These are phyloP conservation scores for Mortierella sp. DNA, from an alignment of 371 early-diverging fungal genomes.

Conservation along the genomic window DNA sequence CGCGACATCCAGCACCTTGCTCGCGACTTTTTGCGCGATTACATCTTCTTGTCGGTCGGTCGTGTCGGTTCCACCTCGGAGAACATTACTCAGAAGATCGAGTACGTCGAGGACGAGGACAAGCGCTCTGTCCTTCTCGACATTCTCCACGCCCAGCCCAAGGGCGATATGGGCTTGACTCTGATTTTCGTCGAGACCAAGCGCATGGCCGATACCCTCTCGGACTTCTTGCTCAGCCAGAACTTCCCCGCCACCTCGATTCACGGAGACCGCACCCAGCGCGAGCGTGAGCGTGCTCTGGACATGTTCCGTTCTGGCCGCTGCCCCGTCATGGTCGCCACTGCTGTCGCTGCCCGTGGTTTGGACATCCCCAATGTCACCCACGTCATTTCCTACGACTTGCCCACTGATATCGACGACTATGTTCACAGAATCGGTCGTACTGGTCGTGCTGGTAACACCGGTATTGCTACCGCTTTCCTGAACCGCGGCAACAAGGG, in stretches of 20 bases:
- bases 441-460: conserved; percentile 98
- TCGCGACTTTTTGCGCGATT: conserved; percentile 94
- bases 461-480: conserved; percentile 97
- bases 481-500: conserved; percentile 96
- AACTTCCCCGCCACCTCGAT: conserved; percentile 96
- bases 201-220: conserved; percentile 97
- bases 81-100: conserved; percentile 95
- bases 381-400: conserved; percentile 95
- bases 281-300: conserved; percentile 96
- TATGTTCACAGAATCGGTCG: conserved; percentile 99
- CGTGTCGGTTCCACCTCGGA: conserved; percentile 97
- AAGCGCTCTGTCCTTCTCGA: conserved; percentile 90
- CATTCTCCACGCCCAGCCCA: conserved; percentile 80
- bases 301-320: conserved; percentile 92
- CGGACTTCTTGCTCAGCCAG: conserved; percentile 77
- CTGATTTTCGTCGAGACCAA: conserved; percentile 99
- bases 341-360: conserved; percentile 99
- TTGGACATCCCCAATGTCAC: conserved; percentile 93
- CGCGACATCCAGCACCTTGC: conserved; percentile 95
- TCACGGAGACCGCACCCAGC: conserved; percentile 97
- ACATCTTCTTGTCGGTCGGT: conserved; percentile 95
- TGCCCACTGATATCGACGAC: conserved; percentile 95
- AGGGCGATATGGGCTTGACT: conserved; percentile 76
- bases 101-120: conserved; percentile 89
- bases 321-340: conserved; percentile 97